These are phyloP conservation scores for Platanthera zijinensis DNA, from an alignment of 106 monocot genomes.

Conservation along the genomic window DNA sequence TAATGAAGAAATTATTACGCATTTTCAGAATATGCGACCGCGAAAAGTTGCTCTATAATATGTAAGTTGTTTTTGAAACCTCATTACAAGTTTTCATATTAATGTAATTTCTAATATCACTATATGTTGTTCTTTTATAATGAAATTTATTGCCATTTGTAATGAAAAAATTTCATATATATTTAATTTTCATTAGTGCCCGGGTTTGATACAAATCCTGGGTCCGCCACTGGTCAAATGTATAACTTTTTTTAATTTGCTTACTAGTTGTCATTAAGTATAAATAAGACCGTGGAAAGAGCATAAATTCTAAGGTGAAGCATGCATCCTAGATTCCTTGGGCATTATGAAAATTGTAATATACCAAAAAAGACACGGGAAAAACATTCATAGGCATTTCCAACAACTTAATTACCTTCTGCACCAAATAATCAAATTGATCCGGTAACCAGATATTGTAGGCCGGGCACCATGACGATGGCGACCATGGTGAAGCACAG, in stretches of 20 bases:
- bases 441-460: slow-evolving; percentile 75
- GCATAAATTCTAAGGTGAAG: background rate
- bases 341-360: background rate
- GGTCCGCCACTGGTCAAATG: background rate
- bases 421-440: slow-evolving; percentile 94
- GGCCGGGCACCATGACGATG: slow-evolving; percentile 89
- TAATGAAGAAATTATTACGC: too few relatives aligned
- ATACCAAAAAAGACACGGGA: background rate
- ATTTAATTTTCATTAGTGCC: too few relatives aligned
- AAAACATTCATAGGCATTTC: background rate
- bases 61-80: too few relatives aligned
- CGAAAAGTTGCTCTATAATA: too few relatives aligned
- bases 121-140: too few relatives aligned
- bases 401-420: slow-evolving; percentile 44
- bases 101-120: too few relatives aligned
- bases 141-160: too few relatives aligned
- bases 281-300: background rate
- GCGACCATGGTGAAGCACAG: slow-evolving; percentile 84
- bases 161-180: background rate
- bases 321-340: background rate
- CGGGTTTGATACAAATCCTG: too few relatives aligned
- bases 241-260: background rate
- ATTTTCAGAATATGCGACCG: too few relatives aligned
- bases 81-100: too few relatives aligned
- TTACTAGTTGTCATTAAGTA: background rate